Base-by-base conservation (phyloP, 2,329 filamentous ascomycete species). In the Ascochyta pisi region DNA sequence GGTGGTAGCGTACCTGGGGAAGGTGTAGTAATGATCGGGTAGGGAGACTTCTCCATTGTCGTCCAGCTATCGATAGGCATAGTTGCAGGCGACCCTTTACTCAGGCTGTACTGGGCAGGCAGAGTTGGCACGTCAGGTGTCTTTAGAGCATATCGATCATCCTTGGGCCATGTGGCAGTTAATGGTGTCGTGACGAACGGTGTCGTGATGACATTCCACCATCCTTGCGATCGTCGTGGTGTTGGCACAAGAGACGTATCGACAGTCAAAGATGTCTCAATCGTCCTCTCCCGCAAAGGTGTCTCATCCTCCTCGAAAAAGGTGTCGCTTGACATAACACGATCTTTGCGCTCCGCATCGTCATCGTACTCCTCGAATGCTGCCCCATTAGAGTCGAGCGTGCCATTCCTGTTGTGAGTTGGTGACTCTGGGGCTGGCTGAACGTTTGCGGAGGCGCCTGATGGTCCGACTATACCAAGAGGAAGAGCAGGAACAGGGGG, bases 201-300 rank as follows among this genome's bases (percentile, higher is more conserved):
- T 1, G 89, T 90, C 7, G 84, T 87, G 51, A 92, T 85, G 62
- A 90, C 82, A 65, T 91, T 90, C 89, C 89, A 92, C 89, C 89
- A 92, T 19, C 89, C 89, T 57, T 82, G 81, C 24, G 87, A 88
- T 51, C 81, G 82, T 10, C 84, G 82, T 38, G 79, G 82, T 26
- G 83, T 84, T 37, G 83, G 84, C 6, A 76, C 65, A 19, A 73
- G 61, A 15, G 65, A 64, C 3, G 75, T 76, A 44, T 78, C 73
- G 23, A 78, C 63, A 42, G 69, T 62, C 39, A 77, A 48, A 43
- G 81, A 73, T 15, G 63, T 63, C 16, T 69, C 66, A 6, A 62
- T 45, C n/a, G 55, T 64, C 24, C 56, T 64, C 13, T 66, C 69
- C 2, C 62, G 60, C 23, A 75, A 46, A 34, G 75, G 72, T 7